Evolutionary conservation across 2,329 filamentous ascomycete species (phyloP).

Genomic region (Stemphylium lycopersici): DNA sequence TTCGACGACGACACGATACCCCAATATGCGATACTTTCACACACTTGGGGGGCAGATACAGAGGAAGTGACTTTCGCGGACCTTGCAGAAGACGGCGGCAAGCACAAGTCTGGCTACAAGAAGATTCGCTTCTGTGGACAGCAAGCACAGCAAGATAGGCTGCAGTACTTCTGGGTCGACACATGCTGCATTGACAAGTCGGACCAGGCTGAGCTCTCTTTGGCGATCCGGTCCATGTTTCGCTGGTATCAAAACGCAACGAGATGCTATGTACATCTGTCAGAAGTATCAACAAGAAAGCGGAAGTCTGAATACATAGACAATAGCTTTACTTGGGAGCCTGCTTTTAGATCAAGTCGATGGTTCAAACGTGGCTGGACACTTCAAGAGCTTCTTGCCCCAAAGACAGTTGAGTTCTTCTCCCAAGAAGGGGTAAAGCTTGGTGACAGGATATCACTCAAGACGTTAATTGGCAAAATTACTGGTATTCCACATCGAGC

Average conservation of each 20-base stretch:
- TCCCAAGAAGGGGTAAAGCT: conserved; percentile 11
- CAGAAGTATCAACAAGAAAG: too few species aligned
- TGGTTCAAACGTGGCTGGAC: conserved; percentile 5
- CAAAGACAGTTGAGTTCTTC: conserved; percentile 22
- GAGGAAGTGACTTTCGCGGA: conserved; percentile 37
- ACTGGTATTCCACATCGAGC: conserved; percentile 11
- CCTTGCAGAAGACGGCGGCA: conserved; percentile 9
- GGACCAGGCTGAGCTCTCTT: neutral
- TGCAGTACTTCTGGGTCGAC: conserved; percentile 13
- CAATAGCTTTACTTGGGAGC: too few species aligned
- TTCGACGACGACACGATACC: conserved; percentile 5
- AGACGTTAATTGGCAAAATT: conserved; percentile 2
- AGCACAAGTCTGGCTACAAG: conserved; percentile 7
- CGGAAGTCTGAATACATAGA: too few species aligned
- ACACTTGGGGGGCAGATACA: conserved; percentile 30
- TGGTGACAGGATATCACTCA: conserved; percentile 8
- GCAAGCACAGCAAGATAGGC: neutral
- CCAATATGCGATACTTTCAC: conserved; percentile 36
- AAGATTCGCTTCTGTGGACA: conserved; percentile 4
- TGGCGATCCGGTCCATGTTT: conserved; percentile 1
- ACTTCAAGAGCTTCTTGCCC: conserved; percentile 20
- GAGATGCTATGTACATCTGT: too few species aligned
- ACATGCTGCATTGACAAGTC: conserved; percentile 2
- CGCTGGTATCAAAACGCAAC: too few species aligned
- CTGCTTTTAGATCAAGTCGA: too few species aligned